Evolutionary conservation across 306 rosid species (phyloP), one percentile per base, ranked within the genome.

Genomic region (Acacia melanoxylon): DNA sequence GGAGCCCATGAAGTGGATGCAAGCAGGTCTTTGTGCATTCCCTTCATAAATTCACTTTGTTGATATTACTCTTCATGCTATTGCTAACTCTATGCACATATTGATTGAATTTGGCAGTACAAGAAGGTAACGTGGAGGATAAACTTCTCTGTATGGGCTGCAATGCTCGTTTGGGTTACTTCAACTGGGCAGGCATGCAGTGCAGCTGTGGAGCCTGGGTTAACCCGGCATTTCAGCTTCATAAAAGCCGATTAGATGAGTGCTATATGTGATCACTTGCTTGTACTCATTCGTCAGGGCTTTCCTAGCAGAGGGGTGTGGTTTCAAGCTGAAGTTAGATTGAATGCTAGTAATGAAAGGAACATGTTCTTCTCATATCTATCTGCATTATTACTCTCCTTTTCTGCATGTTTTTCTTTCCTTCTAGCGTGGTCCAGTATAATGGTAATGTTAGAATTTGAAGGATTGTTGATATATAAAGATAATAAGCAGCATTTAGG

Each of bases 161-260:
- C 84, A 93, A 91, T 66, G 93, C 94, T 46, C 97, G 96, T 69
- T 84, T 93, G 86, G 97, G 96, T 74, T 85, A 85, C 87, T 93
- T 91, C 94, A 93, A 91, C 78, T 93, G 97, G 97, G 92, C 94
- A 24, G 96, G 97, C 31, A 87, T 93, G 94, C 94, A 93, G 81
- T 93, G 96, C 86, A 93, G 86, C 86, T 91, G 97, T 46, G 97
- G 97, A 72, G 96, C 96, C 58, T 93, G 96, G 97, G 85, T 93
- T 37, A 93, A 91, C 77, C 97, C 96, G 66, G 97, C 97, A 6
- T 93, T 93, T 83, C 96, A 93, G 85, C 88, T 93, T 46, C 97
- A 91, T 75, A 93, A 93, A 85, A 88, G 96, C 84, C 72, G 90
- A 73, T 79, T 93, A 82, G 97, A 91, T 78, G 94, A 93, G 87